Evolutionary conservation across 176 grass and related monocot genomes (phyloP).

Genomic region (Zizania latifolia): DNA sequence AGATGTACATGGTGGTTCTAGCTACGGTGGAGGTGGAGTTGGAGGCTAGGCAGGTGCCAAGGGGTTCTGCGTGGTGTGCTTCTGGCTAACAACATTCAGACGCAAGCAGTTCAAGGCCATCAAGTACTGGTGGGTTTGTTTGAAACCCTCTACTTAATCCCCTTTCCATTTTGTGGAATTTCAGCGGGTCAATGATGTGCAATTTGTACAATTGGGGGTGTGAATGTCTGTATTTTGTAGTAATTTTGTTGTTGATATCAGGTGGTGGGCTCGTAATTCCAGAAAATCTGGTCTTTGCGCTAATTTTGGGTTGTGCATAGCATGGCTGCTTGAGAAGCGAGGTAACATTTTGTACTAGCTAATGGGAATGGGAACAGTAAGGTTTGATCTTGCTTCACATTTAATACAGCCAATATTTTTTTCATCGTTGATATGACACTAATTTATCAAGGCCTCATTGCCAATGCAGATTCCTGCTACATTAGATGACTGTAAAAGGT

Average conservation of each 20-base stretch:
- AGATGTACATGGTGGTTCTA: background rate
- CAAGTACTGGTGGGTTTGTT: slow-evolving; percentile 74
- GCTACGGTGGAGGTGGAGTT: background rate
- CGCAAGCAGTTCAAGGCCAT: slow-evolving; percentile 89
- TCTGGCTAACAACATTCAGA: slow-evolving; percentile 56
- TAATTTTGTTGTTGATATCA: background rate
- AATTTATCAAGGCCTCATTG: slow-evolving; percentile 4
- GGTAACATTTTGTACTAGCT: too few species aligned
- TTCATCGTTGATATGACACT: background rate
- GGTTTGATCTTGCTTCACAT: slow-evolving; percentile 28
- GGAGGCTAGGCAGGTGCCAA: background rate
- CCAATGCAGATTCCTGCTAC: slow-evolving; percentile 45
- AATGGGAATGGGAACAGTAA: slow-evolving; percentile 43
- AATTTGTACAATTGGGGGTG: slow-evolving; percentile 20
- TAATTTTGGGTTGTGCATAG: background rate
- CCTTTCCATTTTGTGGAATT: slow-evolving; percentile 13
- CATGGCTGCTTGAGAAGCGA: too few species aligned
- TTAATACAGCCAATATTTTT: background rate
- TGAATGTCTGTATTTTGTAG: slow-evolving; percentile 14
- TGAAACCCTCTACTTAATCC: slow-evolving; percentile 3
- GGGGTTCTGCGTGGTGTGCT: slow-evolving; percentile 68
- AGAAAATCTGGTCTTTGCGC: background rate
- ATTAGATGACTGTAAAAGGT: slow-evolving; percentile 58
- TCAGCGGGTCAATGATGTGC: background rate
- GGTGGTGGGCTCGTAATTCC: background rate